A percentile compares a stretch with the other conserved stretches of the same genome.
Evolutionary conservation across 140 eudicot genomes (phyloP).

Genomic region (Flaveria floridana): DNA sequence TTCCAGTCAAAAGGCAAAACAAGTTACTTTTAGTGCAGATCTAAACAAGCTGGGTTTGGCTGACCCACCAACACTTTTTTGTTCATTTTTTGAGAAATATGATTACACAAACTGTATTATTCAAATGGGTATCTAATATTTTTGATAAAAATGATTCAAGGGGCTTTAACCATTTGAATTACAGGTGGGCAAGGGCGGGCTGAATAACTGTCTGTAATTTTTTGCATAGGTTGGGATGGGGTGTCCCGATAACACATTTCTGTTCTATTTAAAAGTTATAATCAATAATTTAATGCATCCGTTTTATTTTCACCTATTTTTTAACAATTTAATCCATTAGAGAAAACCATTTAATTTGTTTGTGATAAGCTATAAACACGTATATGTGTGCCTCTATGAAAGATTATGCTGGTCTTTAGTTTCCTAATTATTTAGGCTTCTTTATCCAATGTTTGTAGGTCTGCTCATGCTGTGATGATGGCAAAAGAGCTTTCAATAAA

Average conservation of each 20-base stretch:
- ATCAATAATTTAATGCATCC: background rate
- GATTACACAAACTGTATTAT: background rate
- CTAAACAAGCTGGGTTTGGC: background rate
- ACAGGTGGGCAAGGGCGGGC: background rate
- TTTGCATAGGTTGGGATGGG: background rate
- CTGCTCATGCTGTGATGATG: slow-evolving; percentile 76
- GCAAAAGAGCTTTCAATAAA: slow-evolving; percentile 71
- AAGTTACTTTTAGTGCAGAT: background rate
- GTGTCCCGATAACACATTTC: background rate
- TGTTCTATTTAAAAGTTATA: background rate
- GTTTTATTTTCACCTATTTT: background rate
- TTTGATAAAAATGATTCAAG: background rate
- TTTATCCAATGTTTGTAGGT: slow-evolving; percentile 47
- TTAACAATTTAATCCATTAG: background rate
- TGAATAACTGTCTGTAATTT: background rate
- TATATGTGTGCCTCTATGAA: background rate
- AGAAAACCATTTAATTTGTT: slow-evolving; percentile 1
- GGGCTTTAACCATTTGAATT: background rate
- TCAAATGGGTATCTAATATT: background rate
- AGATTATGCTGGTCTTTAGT: slow-evolving; percentile 2
- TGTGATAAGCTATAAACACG: background rate
- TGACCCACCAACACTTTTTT: no score
- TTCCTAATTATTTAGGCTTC: slow-evolving; percentile 4
- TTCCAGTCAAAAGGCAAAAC: background rate
- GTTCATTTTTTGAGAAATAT: background rate